Evolutionary conservation across 352 stramenopile genomes (phyloP), one percentile per base, ranked within the genome.

Genomic region (Globisporangium radiosum): DNA sequence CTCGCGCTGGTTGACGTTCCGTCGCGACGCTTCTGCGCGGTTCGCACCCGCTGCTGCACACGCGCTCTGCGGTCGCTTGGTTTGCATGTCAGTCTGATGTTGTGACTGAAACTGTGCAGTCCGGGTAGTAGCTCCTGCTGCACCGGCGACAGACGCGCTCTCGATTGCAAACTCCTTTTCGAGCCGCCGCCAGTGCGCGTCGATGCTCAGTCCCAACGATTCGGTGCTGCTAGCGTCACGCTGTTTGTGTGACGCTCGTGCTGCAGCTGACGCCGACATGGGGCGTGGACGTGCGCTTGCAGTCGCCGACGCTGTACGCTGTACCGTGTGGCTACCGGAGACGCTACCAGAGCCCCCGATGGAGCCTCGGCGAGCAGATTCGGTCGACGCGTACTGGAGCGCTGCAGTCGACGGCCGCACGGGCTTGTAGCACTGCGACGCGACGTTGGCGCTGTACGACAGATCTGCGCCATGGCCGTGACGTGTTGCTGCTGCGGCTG

Each of bases 401-500:
- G 66, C 67, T 40, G 75, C 71, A 13, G 62, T 64, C 0, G 76
- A 81, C 5, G 70, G 75, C 38, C 81, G 85, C 11, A 64, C 69
- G 4, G 69, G 64, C 49, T 85, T 85, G 64, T 87, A 89, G 54
- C 75, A 88, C 13, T 85, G 71, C 19, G 76, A 73, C 13, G 76
- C 76, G 36, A 90, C 76, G 4, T 71, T 87, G 11, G 73, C 70
- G 57, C 70, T 82, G 57, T 88, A 89, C 0, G 79, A 87, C 11
- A 86, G 51, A 56, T 87, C 65, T 7, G 45, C 15, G 15, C 45
- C 17, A 50, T 17, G 9, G 6, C 11, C 40, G 8, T 17, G 33
- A 8, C n/a, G 25, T 13, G 39, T 48, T 50, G 38, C 11, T 54
- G 47, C n/a, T 33, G 17, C 11, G 0, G n/a, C 25, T 25, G 25